A percentile compares a stretch with the other conserved stretches of the same genome.
phyloP scores from a whole-genome alignment of 208 protist genomes.

The Balamuthia mandrillaris region DNA sequence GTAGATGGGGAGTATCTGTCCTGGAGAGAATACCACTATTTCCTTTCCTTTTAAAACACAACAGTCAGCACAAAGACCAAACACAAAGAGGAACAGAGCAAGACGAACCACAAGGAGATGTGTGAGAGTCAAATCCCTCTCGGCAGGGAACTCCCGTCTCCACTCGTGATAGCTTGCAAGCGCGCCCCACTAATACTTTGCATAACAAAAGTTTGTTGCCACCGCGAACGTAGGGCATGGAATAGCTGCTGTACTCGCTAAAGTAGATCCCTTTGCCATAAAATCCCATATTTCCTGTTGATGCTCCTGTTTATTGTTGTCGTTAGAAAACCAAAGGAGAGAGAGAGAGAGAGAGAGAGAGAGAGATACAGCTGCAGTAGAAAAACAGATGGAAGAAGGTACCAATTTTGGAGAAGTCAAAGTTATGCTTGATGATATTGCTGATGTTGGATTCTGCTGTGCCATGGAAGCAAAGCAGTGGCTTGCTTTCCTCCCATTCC shows the following conservation, averaged over 20 bases:
- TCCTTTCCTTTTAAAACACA: not conserved
- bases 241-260: not conserved
- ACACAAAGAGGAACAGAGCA: not conserved
- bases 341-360: no score
- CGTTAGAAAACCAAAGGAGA: no score
- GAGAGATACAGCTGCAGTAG: no score
- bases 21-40: not conserved
- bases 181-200: not conserved
- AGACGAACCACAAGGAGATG: not conserved
- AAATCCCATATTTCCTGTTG: not conserved
- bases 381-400: no score
- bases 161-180: not conserved
- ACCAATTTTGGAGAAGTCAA: constrained; percentile 18
- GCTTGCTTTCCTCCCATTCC: constrained; percentile 31
- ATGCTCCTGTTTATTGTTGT: no score
- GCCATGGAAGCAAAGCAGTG: not conserved
- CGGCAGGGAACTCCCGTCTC: not conserved
- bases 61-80: not conserved
- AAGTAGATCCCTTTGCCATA: constrained; percentile 33
- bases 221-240: constrained; percentile 16
- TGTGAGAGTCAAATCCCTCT: constrained; percentile 8
- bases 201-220: constrained; percentile 1
- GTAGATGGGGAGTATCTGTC: constrained; percentile 23
- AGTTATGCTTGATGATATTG: not conserved
- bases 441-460: not conserved